phyloP scores from a whole-genome alignment of 345 rosid genomes.

The Brassica napus region Da-Ae NC_063434.1:26230501-26231000 shows the following conservation, averaged over 20 bases:
- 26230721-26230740: background rate
- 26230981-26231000: too few relatives aligned
- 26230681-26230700: conserved; percentile 18
- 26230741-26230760: background rate
- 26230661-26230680: conserved; percentile 37
- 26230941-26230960: too few relatives aligned
- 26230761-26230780: background rate
- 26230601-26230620: conserved; percentile 17
- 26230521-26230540: conserved; percentile 71
- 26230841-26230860: background rate
- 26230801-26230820: background rate
- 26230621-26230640: background rate
- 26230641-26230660: conserved; percentile 19
- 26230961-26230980: too few relatives aligned
- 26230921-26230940: background rate
- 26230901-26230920: too few relatives aligned
- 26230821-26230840: background rate
- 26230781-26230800: background rate
- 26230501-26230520: conserved; percentile 95
- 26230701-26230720: conserved; percentile 26
- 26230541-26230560: conserved; percentile 57
- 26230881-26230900: background rate
- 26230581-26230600: background rate
- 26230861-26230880: too few relatives aligned
- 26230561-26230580: background rate